Evolutionary conservation across 768 basidiomycete species (phyloP).

Genomic region (Hypholoma fasciculare): DNA sequence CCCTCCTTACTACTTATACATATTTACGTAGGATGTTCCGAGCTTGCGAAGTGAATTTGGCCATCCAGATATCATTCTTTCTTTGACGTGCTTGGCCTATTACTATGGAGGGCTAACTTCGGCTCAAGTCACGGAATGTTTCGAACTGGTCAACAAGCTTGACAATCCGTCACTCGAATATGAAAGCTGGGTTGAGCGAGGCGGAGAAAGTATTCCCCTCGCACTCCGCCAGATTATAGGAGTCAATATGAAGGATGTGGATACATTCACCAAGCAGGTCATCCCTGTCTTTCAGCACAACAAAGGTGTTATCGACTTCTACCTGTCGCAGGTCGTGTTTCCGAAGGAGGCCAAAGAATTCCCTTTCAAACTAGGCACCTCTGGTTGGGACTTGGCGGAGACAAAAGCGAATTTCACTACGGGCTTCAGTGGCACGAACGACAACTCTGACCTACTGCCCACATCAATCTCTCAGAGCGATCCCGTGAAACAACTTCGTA

Average conservation of each 20-base stretch:
- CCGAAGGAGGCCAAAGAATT: conserved; percentile 52
- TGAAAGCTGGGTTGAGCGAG: conserved; percentile 33
- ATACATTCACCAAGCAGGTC: conserved; percentile 16
- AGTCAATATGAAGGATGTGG: conserved; percentile 39
- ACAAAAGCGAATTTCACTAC: conserved; percentile 34
- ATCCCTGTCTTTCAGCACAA: conserved; percentile 37
- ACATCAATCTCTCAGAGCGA: conserved; percentile 36
- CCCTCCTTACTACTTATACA: background rate
- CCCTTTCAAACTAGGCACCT: conserved; percentile 43
- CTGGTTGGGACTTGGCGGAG: conserved; percentile 54
- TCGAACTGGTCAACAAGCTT: conserved; percentile 36
- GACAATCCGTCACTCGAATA: conserved; percentile 45
- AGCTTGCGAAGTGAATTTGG: conserved; percentile 48
- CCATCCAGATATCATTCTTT: conserved; percentile 49
- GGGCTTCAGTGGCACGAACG: conserved; percentile 60
- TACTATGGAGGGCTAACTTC: conserved; percentile 46
- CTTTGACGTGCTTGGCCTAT: conserved; percentile 47
- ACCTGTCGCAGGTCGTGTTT: conserved; percentile 44
- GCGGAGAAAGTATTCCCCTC: conserved; percentile 25
- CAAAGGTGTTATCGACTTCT: conserved; percentile 44
- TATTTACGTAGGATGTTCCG: conserved; percentile 37
- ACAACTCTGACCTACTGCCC: conserved; percentile 39
- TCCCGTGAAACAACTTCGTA: conserved; percentile 37
- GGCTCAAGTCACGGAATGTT: conserved; percentile 34
- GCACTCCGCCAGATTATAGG: conserved; percentile 31